Evolutionary conservation across 1,139 yeast genomes (phyloP).

Genomic region (Wickerhamomyces sp.): DNA sequence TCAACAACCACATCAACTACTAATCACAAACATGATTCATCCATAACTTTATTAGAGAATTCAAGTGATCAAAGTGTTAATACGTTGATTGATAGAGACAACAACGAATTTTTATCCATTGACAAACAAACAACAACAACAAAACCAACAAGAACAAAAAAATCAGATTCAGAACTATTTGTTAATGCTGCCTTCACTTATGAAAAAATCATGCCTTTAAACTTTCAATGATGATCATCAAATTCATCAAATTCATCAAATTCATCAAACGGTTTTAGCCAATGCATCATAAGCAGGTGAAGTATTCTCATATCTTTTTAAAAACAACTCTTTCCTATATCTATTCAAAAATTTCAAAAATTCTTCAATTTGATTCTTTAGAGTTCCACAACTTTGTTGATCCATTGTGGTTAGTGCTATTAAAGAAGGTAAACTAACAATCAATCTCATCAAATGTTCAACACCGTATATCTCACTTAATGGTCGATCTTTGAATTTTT

Average conservation of each 20-base stretch:
- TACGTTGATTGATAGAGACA: slow-evolving; percentile 11
- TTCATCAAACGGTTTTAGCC: slow-evolving; percentile 27
- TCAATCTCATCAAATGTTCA: slow-evolving; percentile 69
- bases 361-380: slow-evolving; percentile 49
- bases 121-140: neutral
- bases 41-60: slow-evolving; percentile 14
- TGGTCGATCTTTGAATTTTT: slow-evolving; percentile 31
- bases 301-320: slow-evolving; percentile 45
- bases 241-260: neutral
- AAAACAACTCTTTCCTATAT: slow-evolving; percentile 43
- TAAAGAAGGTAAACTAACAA: slow-evolving; percentile 76
- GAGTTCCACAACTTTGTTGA: slow-evolving; percentile 55
- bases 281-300: slow-evolving; percentile 57
- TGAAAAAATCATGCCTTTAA: slow-evolving; percentile 17
- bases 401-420: slow-evolving; percentile 81
- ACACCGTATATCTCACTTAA: slow-evolving; percentile 61
- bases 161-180: slow-evolving; percentile 5
- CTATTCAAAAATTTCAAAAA: slow-evolving; percentile 44
- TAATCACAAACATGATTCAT: slow-evolving; percentile 7
- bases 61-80: slow-evolving; percentile 14
- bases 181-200: slow-evolving; percentile 17
- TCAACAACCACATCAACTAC: slow-evolving; percentile 8
- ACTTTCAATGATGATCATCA: neutral
- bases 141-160: neutral
- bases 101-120: neutral